phyloP scores from a whole-genome alignment of 257 asterid species.

The Craterostigma plantagineum region DNA sequence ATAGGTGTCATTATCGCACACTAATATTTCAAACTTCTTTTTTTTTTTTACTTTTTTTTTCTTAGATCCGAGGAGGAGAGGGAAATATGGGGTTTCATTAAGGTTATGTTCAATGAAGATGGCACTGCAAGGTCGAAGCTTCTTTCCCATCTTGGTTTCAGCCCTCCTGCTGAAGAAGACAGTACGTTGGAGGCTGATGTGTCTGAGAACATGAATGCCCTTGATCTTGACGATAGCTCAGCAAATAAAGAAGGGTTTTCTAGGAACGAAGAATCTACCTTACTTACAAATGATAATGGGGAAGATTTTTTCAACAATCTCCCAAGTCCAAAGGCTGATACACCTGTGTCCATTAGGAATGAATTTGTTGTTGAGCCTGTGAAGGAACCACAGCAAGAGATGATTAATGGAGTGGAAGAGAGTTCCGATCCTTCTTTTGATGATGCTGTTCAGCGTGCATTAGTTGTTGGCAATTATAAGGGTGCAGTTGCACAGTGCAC shows the following conservation, averaged over 20 bases:
- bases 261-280: constrained; percentile 28
- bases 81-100: constrained; percentile 87
- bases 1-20: too few species aligned
- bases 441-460: constrained; percentile 82
- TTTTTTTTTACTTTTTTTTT: constrained; percentile 5
- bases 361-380: constrained; percentile 30
- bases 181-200: constrained; percentile 23
- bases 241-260: constrained; percentile 18
- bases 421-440: constrained; percentile 65
- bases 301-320: constrained; percentile 90
- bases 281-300: constrained; percentile 45
- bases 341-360: constrained; percentile 44
- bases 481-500: constrained; percentile 85
- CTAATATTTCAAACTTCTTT: too few species aligned
- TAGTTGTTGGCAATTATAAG: constrained; percentile 84
- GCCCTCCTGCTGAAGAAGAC: constrained; percentile 37
- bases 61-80: constrained; percentile 71
- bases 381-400: constrained; percentile 33
- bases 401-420: constrained; percentile 27
- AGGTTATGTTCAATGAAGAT: constrained; percentile 86
- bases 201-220: constrained; percentile 45
- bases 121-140: constrained; percentile 84
- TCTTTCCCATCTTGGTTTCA: constrained; percentile 87
- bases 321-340: constrained; percentile 79
- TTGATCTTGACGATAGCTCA: constrained; percentile 35